Evolutionary conservation across 2,329 filamentous ascomycete genomes (phyloP).

Genomic region (Botrytis fabae): DNA sequence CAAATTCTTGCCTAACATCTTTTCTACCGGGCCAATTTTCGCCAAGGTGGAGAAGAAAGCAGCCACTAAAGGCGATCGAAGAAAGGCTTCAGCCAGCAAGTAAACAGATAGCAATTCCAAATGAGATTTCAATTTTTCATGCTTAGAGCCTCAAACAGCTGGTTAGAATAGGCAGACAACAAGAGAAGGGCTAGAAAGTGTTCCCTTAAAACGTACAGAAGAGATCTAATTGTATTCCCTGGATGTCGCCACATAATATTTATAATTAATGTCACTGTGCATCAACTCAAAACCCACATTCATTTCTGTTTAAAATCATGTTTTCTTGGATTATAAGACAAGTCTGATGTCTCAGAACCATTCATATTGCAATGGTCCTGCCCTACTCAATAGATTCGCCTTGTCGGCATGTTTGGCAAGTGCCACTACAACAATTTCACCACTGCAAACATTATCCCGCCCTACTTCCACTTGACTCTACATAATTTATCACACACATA

Average conservation of each 20-base stretch:
- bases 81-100: not conserved
- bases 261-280: not conserved
- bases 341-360: not conserved
- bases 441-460: not conserved
- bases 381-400: not conserved
- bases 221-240: not conserved
- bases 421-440: not conserved
- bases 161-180: not conserved
- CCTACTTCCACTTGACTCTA: not conserved
- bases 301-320: not conserved
- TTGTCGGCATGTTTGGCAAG: not conserved
- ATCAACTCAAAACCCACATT: not conserved
- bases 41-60: conserved; percentile 14
- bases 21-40: conserved; percentile 7
- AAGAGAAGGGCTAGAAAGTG: not conserved
- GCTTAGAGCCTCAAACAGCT: not conserved
- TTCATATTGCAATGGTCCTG: not conserved
- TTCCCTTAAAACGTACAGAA: not conserved
- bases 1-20: conserved; percentile 69
- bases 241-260: not conserved
- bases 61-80: conserved; percentile 7
- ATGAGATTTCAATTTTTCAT: not conserved
- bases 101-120: conserved; percentile 6
- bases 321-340: not conserved
- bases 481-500: not conserved